Evolutionary conservation across 371 early-diverging fungal species (phyloP), one percentile per base, ranked within the genome.

Genomic region (Dichotomocladium elegans): DNA sequence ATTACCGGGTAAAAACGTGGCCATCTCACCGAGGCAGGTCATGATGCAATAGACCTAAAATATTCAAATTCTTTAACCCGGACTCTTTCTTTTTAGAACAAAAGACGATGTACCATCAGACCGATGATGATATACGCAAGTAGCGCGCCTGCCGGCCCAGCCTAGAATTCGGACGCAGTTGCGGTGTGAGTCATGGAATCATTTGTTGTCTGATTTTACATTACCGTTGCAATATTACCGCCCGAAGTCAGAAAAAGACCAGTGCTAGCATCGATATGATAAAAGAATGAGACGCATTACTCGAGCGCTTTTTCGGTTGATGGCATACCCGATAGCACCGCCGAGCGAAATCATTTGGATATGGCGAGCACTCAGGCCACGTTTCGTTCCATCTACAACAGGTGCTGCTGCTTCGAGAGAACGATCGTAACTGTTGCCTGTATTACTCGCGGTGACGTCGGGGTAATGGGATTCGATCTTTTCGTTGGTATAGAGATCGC

Each of bases 161-260:
- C 94, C 43, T 77, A n/a, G n/a, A n/a, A n/a, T n/a, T n/a, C n/a
- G n/a, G n/a, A n/a, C n/a, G n/a, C n/a, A n/a, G n/a, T n/a, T n/a
- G n/a, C n/a, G n/a, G n/a, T n/a, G n/a, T n/a, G n/a, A n/a, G n/a
- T n/a, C n/a, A n/a, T n/a, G n/a, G n/a, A n/a, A n/a, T n/a, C n/a
- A n/a, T n/a, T n/a, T n/a, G n/a, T n/a, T n/a, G n/a, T n/a, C n/a
- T n/a, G n/a, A n/a, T n/a, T n/a, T n/a, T n/a, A n/a, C n/a, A n/a
- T 47, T 65, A 72, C 72, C 43, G 33, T 26, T 19, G 76, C 68
- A 42, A 94, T 82, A 8, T 86, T 81, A 12, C 73, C 61, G 22
- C 93, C 94, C 47, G 91, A 89, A 21, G 85, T 90, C 54, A 94
- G 75, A 70, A 93, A 94, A 12, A 94, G 68, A 48, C 94, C 94